Evolutionary conservation across 208 protist genomes (phyloP).

Genomic region (Plasmodiophora brassicae): DNA sequence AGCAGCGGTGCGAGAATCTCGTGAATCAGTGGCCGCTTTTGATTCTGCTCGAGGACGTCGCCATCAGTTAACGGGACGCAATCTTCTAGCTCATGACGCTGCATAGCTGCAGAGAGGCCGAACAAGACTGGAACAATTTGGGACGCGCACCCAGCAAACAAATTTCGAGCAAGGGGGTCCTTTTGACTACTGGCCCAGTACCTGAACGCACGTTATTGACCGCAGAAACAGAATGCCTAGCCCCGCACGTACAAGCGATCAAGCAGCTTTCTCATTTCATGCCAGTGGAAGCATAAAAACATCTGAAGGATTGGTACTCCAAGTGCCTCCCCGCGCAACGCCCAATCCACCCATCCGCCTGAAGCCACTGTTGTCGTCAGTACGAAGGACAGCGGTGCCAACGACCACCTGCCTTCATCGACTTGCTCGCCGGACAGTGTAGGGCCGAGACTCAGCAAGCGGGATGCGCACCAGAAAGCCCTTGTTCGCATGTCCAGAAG

Average conservation of each 20-base stretch:
- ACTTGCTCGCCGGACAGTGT: background rate
- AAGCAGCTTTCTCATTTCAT: background rate
- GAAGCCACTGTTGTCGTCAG: too few relatives aligned
- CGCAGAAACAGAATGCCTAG: too few relatives aligned
- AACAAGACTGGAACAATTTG: conserved; percentile 12
- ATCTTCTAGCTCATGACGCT: background rate
- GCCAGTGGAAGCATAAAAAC: conserved; percentile 22
- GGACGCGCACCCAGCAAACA: background rate
- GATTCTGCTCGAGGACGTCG: background rate
- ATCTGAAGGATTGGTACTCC: background rate
- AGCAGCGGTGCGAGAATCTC: background rate
- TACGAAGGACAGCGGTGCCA: too few relatives aligned
- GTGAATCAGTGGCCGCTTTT: background rate
- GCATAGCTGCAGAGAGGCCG: background rate
- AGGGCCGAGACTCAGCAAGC: background rate
- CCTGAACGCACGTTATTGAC: too few relatives aligned
- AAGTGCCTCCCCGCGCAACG: background rate
- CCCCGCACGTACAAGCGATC: background rate
- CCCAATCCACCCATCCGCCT: conserved; percentile 12
- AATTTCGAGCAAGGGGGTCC: background rate
- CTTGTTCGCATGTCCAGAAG: background rate
- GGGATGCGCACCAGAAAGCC: conserved; percentile 6
- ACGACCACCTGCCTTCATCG: too few relatives aligned
- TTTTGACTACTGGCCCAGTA: background rate
- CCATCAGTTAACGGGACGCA: background rate